A percentile compares a stretch with the other conserved stretches of the same genome.
Conservation (phyloP, 371 early-diverging fungal species). For the Rhizopus arrhizus region DNA sequence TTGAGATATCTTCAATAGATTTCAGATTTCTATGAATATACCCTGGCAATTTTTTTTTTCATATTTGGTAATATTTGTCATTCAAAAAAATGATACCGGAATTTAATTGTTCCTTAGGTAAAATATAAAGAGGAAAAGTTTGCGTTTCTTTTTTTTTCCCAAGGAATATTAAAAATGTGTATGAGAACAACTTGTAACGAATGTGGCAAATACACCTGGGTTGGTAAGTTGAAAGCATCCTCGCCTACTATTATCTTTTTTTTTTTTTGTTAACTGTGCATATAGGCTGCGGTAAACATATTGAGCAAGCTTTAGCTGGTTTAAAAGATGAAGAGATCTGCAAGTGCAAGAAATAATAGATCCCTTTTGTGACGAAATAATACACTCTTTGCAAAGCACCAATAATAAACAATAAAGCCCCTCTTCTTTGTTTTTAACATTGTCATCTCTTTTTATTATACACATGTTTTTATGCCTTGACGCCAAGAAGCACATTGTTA, state of each 20-base stretch:
- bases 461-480: conserved; percentile 9
- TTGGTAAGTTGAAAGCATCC: conserved; percentile 14
- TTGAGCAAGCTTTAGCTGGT: conserved; percentile 38
- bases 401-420: background rate
- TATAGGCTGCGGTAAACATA: conserved; percentile 38
- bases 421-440: background rate
- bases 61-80: no score
- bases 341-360: conserved; percentile 31
- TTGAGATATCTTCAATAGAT: no score
- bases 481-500: conserved; percentile 59
- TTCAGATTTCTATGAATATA: no score
- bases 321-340: conserved; percentile 38
- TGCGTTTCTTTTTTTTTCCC: background rate
- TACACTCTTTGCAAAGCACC: background rate
- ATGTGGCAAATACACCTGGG: conserved; percentile 37
- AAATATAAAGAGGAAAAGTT: background rate
- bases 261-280: background rate
- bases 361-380: background rate
- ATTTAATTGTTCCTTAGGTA: background rate
- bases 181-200: conserved; percentile 27
- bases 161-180: conserved; percentile 29
- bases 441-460: no score
- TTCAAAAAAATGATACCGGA: background rate
- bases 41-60: no score
- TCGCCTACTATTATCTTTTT: no score